Evolutionary conservation across 176 grass and related monocot species (phyloP), one percentile per base, ranked within the genome.

Genomic region (Puccinellia tenuiflora): DNA sequence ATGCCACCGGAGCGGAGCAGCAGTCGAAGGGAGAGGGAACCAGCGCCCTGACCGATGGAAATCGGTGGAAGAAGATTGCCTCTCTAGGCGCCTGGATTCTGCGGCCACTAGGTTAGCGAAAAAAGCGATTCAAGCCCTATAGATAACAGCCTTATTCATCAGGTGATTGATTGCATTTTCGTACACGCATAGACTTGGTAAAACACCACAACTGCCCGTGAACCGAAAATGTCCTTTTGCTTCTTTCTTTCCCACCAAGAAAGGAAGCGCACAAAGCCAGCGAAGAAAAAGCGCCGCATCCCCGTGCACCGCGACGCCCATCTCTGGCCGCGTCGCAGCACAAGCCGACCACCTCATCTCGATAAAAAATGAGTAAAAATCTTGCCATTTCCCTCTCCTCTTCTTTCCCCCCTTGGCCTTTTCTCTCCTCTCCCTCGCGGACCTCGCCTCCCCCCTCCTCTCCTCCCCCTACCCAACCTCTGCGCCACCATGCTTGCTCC

Each of bases 221-320:
- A 76, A 42, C 54, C 17, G 76, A 78, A 43, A 40, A 28, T 61
- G 37, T 10, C 22, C 34, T 29, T 73, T 73, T 31, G 70, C 45
- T 33, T 74, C 71, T 74, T 73, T 59, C 81, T 83, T 83, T 73
- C 81, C 18, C 81, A 83, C 81, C 81, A 83, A 61, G 81, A 61
- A 83, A 83, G 38, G 71, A 59, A 33, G 55, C 64, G 16, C 80
- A 60, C 51, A 82, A 59, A 24, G n/a, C n/a, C n/a, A 59, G 13
- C 1, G n/a, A 40, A 59, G 35, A 60, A 39, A 29, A 78, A 59
- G 53, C 35, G 54, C 76, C 0, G 37, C 54, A 13, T 29, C 35
- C 37, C 54, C 75, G 54, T 78, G 38, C 68, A 60, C 68, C 39
- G 67, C 40, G 66, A 26, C 80, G 26, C 80, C 65, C 80, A 72